phyloP scores from a whole-genome alignment of 805 yeast species.

The Barnettozyma pratensis region DNA sequence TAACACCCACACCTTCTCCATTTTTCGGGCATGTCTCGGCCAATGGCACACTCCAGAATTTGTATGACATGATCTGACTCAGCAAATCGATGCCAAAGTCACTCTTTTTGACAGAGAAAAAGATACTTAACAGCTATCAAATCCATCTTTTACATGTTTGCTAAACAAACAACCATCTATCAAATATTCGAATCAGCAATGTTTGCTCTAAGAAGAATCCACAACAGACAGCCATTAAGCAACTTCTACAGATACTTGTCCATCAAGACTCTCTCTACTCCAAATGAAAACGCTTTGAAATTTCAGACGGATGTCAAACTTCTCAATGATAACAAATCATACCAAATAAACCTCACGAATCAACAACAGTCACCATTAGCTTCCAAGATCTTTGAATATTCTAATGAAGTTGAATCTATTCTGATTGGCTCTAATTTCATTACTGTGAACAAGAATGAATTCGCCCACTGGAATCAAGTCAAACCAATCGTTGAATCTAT shows the following conservation, averaged over 20 bases:
- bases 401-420: constrained; percentile 60
- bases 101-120: background rate
- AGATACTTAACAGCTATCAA: background rate
- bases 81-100: background rate
- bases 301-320: constrained; percentile 42
- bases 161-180: too few relatives aligned
- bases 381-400: constrained; percentile 43
- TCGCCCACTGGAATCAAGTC: constrained; percentile 65
- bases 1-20: background rate
- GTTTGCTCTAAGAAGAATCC: constrained; percentile 5
- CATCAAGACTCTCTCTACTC: constrained; percentile 53
- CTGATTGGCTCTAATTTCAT: constrained; percentile 73
- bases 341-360: constrained; percentile 19
- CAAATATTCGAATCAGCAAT: background rate
- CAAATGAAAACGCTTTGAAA: constrained; percentile 72
- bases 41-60: constrained; percentile 1
- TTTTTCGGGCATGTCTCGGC: background rate
- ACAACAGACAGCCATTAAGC: background rate
- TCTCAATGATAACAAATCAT: constrained; percentile 15
- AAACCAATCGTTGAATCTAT: constrained; percentile 55
- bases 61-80: constrained; percentile 1
- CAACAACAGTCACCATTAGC: constrained; percentile 56
- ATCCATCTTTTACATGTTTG: background rate
- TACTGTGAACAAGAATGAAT: constrained; percentile 65
- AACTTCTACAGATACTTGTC: constrained; percentile 13